Evolutionary conservation across 345 rosid species (phyloP).

Genomic region (Nasturtium officinale): DNA sequence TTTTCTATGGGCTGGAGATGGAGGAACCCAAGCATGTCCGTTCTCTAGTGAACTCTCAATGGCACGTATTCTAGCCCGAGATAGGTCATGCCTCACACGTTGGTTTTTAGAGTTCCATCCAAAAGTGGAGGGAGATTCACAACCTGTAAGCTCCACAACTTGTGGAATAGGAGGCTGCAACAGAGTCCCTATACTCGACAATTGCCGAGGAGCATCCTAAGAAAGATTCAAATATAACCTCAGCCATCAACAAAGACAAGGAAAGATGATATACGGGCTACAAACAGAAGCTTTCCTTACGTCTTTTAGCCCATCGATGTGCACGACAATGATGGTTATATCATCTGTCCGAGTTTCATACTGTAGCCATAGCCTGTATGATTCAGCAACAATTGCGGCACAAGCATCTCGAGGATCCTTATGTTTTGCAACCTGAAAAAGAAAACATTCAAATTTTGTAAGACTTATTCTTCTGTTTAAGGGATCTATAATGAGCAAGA

Average conservation of each 20-base stretch:
- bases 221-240: constrained; percentile 16
- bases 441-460: neutral
- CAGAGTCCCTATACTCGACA: constrained; percentile 47
- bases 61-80: constrained; percentile 92
- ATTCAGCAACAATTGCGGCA: constrained; percentile 99
- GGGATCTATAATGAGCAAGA: constrained; percentile 2
- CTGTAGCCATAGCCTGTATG: constrained; percentile 97
- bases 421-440: constrained; percentile 79
- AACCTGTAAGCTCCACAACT: constrained; percentile 77
- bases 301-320: constrained; percentile 70
- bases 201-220: constrained; percentile 62
- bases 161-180: constrained; percentile 65
- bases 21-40: constrained; percentile 86
- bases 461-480: neutral
- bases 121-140: constrained; percentile 82
- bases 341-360: constrained; percentile 99
- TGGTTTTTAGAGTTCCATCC: constrained; percentile 77
- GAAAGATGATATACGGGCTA: constrained; percentile 19
- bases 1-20: constrained; percentile 85
- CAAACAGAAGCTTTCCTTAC: constrained; percentile 50
- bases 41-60: constrained; percentile 90
- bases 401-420: constrained; percentile 99
- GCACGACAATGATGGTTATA: constrained; percentile 93
- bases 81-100: constrained; percentile 82
- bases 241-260: constrained; percentile 29